Evolutionary conservation across 2,329 filamentous ascomycete species (phyloP).

Genomic region (Cordyceps javanica): DNA sequence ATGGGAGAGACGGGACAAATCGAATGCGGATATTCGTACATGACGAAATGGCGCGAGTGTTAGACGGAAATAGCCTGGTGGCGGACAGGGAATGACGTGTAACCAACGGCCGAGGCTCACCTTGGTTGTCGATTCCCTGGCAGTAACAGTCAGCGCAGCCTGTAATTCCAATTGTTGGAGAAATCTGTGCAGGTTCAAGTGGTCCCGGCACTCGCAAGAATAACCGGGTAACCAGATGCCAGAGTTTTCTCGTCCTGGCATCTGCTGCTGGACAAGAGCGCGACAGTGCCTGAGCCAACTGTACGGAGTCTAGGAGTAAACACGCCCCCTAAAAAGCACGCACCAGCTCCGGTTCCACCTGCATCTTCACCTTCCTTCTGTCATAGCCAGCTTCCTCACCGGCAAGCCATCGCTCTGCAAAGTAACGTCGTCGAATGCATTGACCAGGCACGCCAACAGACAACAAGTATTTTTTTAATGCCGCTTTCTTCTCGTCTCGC

Average conservation of each 20-base stretch:
- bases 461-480: background rate
- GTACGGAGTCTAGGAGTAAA: too few relatives aligned
- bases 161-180: background rate
- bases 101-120: background rate
- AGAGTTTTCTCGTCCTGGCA: background rate
- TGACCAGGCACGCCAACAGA: constrained; percentile 7
- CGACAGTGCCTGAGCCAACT: background rate
- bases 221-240: too few relatives aligned
- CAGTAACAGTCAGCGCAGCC: background rate
- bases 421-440: background rate
- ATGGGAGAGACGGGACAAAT: background rate
- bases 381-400: background rate
- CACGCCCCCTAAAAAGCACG: constrained; percentile 6
- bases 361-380: background rate
- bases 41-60: background rate
- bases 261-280: background rate
- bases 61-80: background rate
- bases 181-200: background rate
- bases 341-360: constrained; percentile 4
- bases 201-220: background rate
- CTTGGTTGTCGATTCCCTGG: background rate
- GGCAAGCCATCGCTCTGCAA: background rate
- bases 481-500: background rate
- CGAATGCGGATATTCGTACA: background rate
- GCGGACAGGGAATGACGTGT: background rate